phyloP scores from a whole-genome alignment of 352 stramenopile genomes.

The Phytophthora idaei region DNA sequence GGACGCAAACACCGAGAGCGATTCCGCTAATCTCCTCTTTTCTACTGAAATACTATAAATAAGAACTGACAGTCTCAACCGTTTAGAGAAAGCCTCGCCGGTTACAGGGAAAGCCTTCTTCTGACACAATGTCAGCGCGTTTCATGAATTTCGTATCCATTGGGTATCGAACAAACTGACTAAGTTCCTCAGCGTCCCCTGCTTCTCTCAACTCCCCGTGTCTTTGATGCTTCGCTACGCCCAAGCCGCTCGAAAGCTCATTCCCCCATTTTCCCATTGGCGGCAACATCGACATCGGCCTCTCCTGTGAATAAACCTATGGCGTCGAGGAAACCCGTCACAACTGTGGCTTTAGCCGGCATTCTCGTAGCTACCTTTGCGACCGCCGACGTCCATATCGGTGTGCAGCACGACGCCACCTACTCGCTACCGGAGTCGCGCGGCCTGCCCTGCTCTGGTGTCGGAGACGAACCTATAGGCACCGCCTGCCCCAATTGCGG shows the following conservation, averaged over 20 bases:
- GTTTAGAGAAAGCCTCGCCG: not conserved
- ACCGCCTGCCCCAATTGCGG: slow-evolving; percentile 21
- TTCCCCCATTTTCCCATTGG: slow-evolving; percentile 24
- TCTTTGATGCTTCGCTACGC: not conserved
- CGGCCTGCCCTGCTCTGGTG: slow-evolving; percentile 27
- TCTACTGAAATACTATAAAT: not conserved
- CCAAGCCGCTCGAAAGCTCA: slow-evolving; percentile 6
- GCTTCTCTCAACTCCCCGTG: no score
- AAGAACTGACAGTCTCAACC: not conserved
- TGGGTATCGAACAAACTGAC: not conserved
- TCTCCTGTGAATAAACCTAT: slow-evolving; percentile 12
- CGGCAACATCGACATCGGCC: slow-evolving; percentile 1
- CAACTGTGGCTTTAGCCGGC: slow-evolving; percentile 13
- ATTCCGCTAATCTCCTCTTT: no score
- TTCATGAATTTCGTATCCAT: not conserved
- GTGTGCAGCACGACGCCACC: slow-evolving; percentile 29
- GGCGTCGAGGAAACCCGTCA: slow-evolving; percentile 13
- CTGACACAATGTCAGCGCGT: not conserved
- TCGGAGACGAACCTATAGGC: slow-evolving; percentile 10
- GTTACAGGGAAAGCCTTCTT: not conserved
- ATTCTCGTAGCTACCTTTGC: slow-evolving; percentile 12
- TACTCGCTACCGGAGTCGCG: slow-evolving; percentile 29
- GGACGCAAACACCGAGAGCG: no score
- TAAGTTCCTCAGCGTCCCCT: not conserved
- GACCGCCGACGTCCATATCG: slow-evolving; percentile 20